phyloP scores from a whole-genome alignment of 306 rosid genomes.

The Geum urbanum region DNA sequence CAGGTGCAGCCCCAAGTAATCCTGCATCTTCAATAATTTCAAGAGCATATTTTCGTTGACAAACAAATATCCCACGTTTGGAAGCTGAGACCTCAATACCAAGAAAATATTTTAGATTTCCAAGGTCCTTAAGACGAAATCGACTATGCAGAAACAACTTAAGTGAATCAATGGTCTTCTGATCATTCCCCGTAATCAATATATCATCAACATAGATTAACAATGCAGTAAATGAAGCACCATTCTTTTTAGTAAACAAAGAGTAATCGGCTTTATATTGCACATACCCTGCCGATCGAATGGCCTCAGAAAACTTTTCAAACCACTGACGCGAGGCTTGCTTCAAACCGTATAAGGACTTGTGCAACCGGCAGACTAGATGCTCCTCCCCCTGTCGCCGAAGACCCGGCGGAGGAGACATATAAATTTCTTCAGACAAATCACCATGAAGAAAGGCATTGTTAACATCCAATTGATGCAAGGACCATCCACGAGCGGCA shows the following conservation, averaged over 20 bases:
- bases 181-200: not conserved
- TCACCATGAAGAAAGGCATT: not conserved
- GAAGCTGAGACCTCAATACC: not conserved
- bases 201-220: not conserved
- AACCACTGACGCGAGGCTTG: not conserved
- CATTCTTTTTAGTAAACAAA: not conserved
- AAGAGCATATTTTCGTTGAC: not conserved
- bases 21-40: not conserved
- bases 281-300: not conserved
- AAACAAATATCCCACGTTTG: not conserved
- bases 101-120: not conserved
- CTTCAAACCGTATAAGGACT: not conserved
- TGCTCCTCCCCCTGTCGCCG: not conserved
- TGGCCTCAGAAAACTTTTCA: not conserved
- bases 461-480: not conserved
- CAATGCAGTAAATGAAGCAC: not conserved
- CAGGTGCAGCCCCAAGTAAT: not conserved
- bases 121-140: not conserved
- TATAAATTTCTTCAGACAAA: not conserved
- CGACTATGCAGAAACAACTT: not conserved
- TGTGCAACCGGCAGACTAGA: not conserved
- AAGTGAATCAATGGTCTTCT: not conserved
- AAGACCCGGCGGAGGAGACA: not conserved
- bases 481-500: not conserved
- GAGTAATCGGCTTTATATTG: conserved; percentile 1